Base-by-base conservation (phyloP, 2,329 filamentous ascomycete genomes). In the Penicillium sp. region DNA sequence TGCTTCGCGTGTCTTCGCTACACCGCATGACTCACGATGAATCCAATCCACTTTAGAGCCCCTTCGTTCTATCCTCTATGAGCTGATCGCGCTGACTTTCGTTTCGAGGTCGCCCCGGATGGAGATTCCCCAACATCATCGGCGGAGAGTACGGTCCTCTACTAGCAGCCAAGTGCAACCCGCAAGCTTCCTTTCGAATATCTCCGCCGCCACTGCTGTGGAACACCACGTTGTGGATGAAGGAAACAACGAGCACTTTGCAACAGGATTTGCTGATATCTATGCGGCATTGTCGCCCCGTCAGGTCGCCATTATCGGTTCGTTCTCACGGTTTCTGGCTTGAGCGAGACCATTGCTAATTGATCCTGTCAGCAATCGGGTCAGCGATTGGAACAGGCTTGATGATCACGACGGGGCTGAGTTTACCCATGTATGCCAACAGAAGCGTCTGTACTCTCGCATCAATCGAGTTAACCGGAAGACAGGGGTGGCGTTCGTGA, bases 361-460 rank as follows among this genome's bases (percentile, higher is more conserved):
- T 21, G 7, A 21, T 13, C n/a, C 10, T 9, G 11, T 6, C 33
- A 63, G 59, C 58, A 2, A 58, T 63, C 19, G 59, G 59, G 10
- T 56, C 54, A 4, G 58, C 59, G 0, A 60, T 63, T 36, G 58
- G 59, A 26, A 60, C 59, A 1, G 59, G 59, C 1, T 43, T 63
- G 41, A 59, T 60, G 53, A 51, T 62, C 17, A 57, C 51, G 13
- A 59, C 55, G 11, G 55, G 53, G 3, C 52, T 51, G 37, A 56
- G 56, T 27, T 48, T 62, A 11, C 53, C 56, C 17, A 48, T 54
- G 60, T 62, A 54, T 44, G 57, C 19, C n/a, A n/a, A n/a, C n/a
- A n/a, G n/a, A n/a, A 13, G 10, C 25, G 11, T n/a, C 11, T 23
- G 21, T 9, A 27, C 10, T 27, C 11, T n/a, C 5, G 14, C 7